Evolutionary conservation across 345 rosid species (phyloP).

Genomic region (Eutrema yunnanense): DNA sequence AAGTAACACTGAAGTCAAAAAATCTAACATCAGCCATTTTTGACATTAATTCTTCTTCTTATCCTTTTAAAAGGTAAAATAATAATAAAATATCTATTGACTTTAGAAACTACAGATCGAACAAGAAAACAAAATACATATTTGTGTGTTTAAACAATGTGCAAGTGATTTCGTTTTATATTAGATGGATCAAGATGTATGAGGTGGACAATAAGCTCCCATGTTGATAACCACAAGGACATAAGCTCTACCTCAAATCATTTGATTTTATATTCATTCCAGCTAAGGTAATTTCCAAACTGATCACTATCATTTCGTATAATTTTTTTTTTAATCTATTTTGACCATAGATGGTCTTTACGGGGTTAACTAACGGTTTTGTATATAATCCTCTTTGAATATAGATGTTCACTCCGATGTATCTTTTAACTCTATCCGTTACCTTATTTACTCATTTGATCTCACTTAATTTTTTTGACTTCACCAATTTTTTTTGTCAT

Average conservation of each 20-base stretch:
- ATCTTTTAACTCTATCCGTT: too few species aligned
- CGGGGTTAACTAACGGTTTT: too few species aligned
- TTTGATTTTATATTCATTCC: not conserved
- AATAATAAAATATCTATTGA: not conserved
- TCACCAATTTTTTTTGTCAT: too few species aligned
- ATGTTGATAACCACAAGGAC: conserved; percentile 11
- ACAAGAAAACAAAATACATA: not conserved
- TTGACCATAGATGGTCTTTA: too few species aligned
- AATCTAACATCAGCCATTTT: conserved; percentile 20
- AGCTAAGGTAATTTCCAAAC: not conserved
- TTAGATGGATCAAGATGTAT: not conserved
- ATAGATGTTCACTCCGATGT: too few species aligned
- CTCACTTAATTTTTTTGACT: too few species aligned
- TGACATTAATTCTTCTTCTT: conserved; percentile 16
- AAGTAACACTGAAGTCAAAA: conserved; percentile 11
- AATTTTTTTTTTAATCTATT: not conserved
- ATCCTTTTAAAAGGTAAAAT: not conserved
- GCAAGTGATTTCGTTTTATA: not conserved
- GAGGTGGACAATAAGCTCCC: not conserved
- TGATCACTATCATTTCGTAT: not conserved
- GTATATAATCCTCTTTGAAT: too few species aligned
- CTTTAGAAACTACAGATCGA: not conserved
- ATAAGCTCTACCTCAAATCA: not conserved
- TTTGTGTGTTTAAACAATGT: not conserved
- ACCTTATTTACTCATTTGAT: too few species aligned